Evolutionary conservation across 78 protist genomes (phyloP).

Genomic region (slime mould (Dictyostelium discoideum)): DNA sequence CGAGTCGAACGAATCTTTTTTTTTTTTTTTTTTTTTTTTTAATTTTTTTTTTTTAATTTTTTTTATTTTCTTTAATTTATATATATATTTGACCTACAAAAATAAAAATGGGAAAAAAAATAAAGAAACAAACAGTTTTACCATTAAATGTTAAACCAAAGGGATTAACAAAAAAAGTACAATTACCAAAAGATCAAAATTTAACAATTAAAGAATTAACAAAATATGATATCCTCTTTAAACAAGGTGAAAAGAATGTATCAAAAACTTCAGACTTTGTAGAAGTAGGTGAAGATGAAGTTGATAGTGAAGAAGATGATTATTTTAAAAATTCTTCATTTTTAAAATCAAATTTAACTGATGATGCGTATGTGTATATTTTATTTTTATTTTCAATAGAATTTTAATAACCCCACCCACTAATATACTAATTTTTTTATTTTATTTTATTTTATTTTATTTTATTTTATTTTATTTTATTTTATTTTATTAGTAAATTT

Average conservation of each 20-base stretch:
- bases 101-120: not conserved
- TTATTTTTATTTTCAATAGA: not conserved
- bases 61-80: not conserved
- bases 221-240: not conserved
- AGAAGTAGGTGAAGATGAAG: slow-evolving; percentile 16
- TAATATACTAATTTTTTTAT: no score
- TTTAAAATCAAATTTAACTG: not conserved
- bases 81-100: not conserved
- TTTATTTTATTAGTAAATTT: not conserved
- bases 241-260: not conserved
- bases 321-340: slow-evolving; percentile 26
- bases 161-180: not conserved
- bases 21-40: not conserved
- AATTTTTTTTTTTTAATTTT: no score
- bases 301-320: slow-evolving; percentile 31
- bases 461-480: no score
- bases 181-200: not conserved
- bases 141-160: not conserved
- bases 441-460: no score
- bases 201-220: not conserved
- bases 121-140: not conserved
- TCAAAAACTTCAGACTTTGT: not conserved
- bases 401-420: no score
- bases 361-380: slow-evolving; percentile 19
- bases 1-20: not conserved